Evolutionary conservation across 2,329 filamentous ascomycete genomes (phyloP), one percentile per base, ranked within the genome.

Genomic region (Balansia obtecta): DNA sequence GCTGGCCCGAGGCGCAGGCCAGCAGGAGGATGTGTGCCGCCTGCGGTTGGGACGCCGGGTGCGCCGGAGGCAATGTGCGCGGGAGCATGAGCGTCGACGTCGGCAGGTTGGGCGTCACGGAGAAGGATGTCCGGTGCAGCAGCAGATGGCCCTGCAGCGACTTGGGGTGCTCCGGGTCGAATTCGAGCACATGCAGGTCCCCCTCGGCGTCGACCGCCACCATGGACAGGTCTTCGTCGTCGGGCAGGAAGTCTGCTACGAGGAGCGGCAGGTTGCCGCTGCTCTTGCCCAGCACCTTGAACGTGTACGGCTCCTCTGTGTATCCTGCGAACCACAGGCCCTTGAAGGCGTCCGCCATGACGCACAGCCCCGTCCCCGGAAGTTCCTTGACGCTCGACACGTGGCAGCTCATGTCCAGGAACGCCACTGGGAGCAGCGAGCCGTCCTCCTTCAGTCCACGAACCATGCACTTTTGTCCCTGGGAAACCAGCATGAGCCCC

Each of bases 391-490:
- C 78, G n/a, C 85, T 81, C 2, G 83, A 87, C 12, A 95, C 88
- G 60, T 95, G 93, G 66, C 87, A 94, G 68, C 88, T 93, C 82
- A 96, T 94, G 61, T 98, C 93, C 75, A 98, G 86, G 63, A 98
- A 98, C 0, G 93, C 93, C 3, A 98, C 91, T 0, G 93, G 93
- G 1, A 97, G 74, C 48, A 97, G 76, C 1, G 86, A 89, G 0
- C 90, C 88, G 63, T 98, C 93, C 65, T 98, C 93, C 65, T 96
- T 96, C 3, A 98, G 75, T 40, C 93, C 93, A 52, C 93, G 79
- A 1, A 98, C 89, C 86, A 98, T 94, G 65, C 89, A 91, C 68
- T 98, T 98, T 61, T 96, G 90, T 1, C 93, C 93, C 63, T 98
- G 93, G 0, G 90, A 89, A 40, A 86, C 86, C 54, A 93, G 83